Evolutionary conservation across 148 eudicot genomes (phyloP).

Genomic region (Hydrangea macrophylla): DNA sequence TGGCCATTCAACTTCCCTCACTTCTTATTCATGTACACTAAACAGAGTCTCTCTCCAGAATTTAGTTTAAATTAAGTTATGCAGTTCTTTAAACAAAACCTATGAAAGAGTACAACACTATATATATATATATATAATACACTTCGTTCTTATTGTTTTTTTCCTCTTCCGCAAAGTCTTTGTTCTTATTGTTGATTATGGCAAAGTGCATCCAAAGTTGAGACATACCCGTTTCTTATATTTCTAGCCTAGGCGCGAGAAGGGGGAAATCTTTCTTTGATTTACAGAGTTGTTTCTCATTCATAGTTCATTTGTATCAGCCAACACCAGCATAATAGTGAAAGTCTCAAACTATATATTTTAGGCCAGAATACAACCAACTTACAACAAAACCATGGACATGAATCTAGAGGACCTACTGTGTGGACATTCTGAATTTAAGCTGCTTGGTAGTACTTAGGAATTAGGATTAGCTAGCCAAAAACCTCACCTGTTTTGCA

Average conservation of each 20-base stretch:
- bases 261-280: not conserved
- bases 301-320: not conserved
- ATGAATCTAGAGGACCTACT: not conserved
- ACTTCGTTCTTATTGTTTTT: too few relatives aligned
- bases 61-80: not conserved
- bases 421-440: not conserved
- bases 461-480: not conserved
- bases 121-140: too few relatives aligned
- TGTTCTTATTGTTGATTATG: not conserved
- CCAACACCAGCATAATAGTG: not conserved
- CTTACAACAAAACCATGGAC: not conserved
- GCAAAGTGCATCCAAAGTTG: not conserved
- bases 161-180: too few relatives aligned
- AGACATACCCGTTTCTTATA: not conserved
- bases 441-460: not conserved
- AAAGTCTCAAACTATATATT: not conserved
- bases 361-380: not conserved
- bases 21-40: too few relatives aligned
- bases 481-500: conserved; percentile 69
- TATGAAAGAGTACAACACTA: not conserved
- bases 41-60: too few relatives aligned
- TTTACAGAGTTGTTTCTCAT: not conserved
- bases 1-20: too few relatives aligned
- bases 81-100: conserved; percentile 6
- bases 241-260: not conserved